phyloP scores from a whole-genome alignment of 345 rosid species.

The Gossypium raimondii region DNA sequence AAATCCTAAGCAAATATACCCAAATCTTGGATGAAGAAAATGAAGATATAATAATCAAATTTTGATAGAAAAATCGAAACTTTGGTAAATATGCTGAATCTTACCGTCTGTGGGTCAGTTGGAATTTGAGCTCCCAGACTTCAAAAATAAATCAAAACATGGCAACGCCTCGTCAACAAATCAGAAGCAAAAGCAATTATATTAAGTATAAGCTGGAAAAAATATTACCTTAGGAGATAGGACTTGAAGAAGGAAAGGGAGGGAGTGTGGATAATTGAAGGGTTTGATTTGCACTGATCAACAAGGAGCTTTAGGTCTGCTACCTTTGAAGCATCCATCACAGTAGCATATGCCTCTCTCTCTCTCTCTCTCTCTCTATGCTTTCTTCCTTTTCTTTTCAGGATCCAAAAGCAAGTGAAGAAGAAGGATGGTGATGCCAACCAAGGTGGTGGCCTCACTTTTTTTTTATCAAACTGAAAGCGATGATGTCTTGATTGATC shows the following conservation, averaged over 20 bases:
- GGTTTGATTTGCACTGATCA: constrained; percentile 50
- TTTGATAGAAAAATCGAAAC: not conserved
- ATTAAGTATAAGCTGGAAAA: not conserved
- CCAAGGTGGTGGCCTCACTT: not conserved
- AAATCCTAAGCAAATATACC: not conserved
- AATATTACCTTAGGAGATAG: constrained; percentile 50
- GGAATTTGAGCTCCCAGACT: constrained; percentile 80
- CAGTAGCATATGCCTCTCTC: not conserved
- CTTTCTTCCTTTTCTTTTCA: not conserved
- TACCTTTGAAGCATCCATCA: constrained; percentile 45
- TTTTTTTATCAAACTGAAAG: not conserved
- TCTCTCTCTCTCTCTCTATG: not conserved
- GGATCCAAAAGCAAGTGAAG: not conserved
- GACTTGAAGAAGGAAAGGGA: constrained; percentile 64
- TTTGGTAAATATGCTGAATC: constrained; percentile 9
- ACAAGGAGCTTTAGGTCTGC: constrained; percentile 47
- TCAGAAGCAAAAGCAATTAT: not conserved
- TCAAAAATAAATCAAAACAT: constrained; percentile 23
- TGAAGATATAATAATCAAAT: not conserved
- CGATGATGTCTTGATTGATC: not conserved
- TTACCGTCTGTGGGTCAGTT: constrained; percentile 40
- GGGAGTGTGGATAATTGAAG: constrained; percentile 59
- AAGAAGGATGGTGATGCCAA: not conserved
- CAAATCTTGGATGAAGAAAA: not conserved
- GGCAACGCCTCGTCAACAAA: not conserved